These are phyloP conservation scores for Anthracocystis panici-leucophaei DNA, from an alignment of 1,284 basidiomycete genomes.

Conservation along the genomic window DNA sequence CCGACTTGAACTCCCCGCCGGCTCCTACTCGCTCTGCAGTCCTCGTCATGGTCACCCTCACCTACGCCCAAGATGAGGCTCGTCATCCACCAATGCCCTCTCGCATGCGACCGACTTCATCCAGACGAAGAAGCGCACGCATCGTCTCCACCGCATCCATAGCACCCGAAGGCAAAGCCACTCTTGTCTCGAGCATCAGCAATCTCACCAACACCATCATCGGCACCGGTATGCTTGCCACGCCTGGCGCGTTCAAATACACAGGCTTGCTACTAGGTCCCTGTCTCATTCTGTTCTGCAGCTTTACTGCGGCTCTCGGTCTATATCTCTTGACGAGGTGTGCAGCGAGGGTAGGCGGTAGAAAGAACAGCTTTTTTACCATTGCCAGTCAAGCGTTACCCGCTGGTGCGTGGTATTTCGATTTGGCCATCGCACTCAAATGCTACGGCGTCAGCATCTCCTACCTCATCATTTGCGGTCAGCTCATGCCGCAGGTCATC, in stretches of 20 bases:
- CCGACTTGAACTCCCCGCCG: not conserved
- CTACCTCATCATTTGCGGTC: constrained; percentile 71
- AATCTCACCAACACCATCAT: constrained; percentile 70
- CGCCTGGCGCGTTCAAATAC: constrained; percentile 70
- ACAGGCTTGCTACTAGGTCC: constrained; percentile 77
- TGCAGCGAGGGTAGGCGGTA: constrained; percentile 78
- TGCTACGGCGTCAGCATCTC: constrained; percentile 87
- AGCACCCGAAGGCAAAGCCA: constrained; percentile 38
- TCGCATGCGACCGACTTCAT: constrained; percentile 4
- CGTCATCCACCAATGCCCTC: constrained; percentile 17
- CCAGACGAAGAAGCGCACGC: constrained; percentile 14
- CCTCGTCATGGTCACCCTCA: constrained; percentile 32
- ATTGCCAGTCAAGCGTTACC: constrained; percentile 71
- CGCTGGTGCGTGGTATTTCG: constrained; percentile 83
- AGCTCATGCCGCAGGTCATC: constrained; percentile 91
- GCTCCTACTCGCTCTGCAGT: not conserved
- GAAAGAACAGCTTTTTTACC: constrained; percentile 57
- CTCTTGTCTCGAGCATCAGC: constrained; percentile 61
- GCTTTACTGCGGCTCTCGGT: constrained; percentile 83
- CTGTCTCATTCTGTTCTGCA: constrained; percentile 88
- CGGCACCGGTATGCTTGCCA: constrained; percentile 67
- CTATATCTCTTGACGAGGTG: constrained; percentile 89
- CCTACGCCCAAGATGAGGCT: constrained; percentile 28
- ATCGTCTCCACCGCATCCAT: constrained; percentile 44
- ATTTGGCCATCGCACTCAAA: constrained; percentile 88